Base-by-base conservation (phyloP, 2,329 filamentous ascomycete species). In the Coniochaeta ligniaria region DNA sequence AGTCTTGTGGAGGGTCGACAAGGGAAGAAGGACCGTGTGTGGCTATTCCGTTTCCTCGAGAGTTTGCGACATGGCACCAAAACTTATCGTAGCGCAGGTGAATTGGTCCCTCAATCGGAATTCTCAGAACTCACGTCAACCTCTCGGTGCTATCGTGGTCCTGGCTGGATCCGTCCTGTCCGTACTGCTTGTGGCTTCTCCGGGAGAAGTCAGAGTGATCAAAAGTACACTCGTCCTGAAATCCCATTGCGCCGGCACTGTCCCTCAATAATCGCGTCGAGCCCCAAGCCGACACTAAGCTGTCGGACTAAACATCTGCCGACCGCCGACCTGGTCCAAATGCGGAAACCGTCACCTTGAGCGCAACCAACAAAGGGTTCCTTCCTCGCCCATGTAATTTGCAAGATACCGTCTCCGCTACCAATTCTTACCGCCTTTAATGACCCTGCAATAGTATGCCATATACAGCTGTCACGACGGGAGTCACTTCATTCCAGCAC, bases 41-140 rank as follows among this genome's bases (percentile, higher is more conserved):
- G 17, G 54, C 35, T 56, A 56, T 56, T 56, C 54, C 31, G 31
- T 31, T 56, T 56, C 31, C 54, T 38, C 31, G 54, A 36, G 54
- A 56, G 54, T 56, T 56, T 56, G 54, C 54, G 54, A 56, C 54
- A 56, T 56, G 31, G 54, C 54, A 56, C 54, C 54, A 2, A 56
- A 56, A 16, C 47, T 31, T 31, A 52, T 52, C 24, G 47, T 24
- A 52, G 6, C 47, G 12, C 47, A 31, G 22, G 24, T 3, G 17
- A 52, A 31, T n/a, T n/a, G 47, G 6, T 9, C 47, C 16, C 22
- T 52, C 22, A 26, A 26, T 47, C 14, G n/a, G 22, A 31, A 26
- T 31, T 16, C 26, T 26, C 26, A 17, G 47, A 31, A 28, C 31
- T 52, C 47, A 52, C 24, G 2, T 17, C 47, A 28, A 52, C 47